Conservation (phyloP, 1,139 yeast genomes). For the Blastobotrys capitulatus region DNA sequence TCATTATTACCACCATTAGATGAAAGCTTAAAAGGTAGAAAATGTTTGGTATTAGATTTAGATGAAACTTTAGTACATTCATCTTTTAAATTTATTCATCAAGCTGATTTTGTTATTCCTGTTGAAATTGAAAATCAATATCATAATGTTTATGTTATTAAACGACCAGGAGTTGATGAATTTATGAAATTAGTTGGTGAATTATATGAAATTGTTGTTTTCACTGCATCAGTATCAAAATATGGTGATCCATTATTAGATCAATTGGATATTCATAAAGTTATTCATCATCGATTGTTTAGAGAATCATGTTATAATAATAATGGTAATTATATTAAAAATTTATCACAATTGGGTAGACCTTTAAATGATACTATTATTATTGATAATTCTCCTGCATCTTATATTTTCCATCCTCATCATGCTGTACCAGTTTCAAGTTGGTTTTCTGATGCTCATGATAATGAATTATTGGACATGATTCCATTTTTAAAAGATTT, state of each 20-base stretch:
- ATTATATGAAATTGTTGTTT: slow-evolving; percentile 89
- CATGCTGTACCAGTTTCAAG: slow-evolving; percentile 97
- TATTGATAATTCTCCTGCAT: slow-evolving; percentile 95
- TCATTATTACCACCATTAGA: slow-evolving; percentile 59
- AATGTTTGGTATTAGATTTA: slow-evolving; percentile 84
- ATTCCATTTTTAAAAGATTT: slow-evolving; percentile 87
- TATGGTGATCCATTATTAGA: slow-evolving; percentile 95
- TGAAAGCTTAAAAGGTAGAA: slow-evolving; percentile 46
- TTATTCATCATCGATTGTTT: slow-evolving; percentile 86
- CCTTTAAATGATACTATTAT: slow-evolving; percentile 82
- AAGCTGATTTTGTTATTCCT: slow-evolving; percentile 94
- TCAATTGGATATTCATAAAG: slow-evolving; percentile 65
- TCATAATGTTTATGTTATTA: slow-evolving; percentile 92
- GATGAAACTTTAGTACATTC: slow-evolving; percentile 97
- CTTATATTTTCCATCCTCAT: slow-evolving; percentile 94
- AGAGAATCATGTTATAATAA: slow-evolving; percentile 77
- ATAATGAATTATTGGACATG: slow-evolving; percentile 86
- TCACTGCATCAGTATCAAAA: slow-evolving; percentile 91
- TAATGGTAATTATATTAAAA: slow-evolving; percentile 93
- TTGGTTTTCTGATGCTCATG: slow-evolving; percentile 98
- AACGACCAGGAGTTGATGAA: slow-evolving; percentile 97
- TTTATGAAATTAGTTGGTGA: slow-evolving; percentile 79
- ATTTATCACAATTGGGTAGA: slow-evolving; percentile 88
- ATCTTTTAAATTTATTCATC: slow-evolving; percentile 82
- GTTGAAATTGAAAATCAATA: slow-evolving; percentile 84